Conservation (phyloP, 1,139 yeast species). For the Lizanozyma gosingica region DNA sequence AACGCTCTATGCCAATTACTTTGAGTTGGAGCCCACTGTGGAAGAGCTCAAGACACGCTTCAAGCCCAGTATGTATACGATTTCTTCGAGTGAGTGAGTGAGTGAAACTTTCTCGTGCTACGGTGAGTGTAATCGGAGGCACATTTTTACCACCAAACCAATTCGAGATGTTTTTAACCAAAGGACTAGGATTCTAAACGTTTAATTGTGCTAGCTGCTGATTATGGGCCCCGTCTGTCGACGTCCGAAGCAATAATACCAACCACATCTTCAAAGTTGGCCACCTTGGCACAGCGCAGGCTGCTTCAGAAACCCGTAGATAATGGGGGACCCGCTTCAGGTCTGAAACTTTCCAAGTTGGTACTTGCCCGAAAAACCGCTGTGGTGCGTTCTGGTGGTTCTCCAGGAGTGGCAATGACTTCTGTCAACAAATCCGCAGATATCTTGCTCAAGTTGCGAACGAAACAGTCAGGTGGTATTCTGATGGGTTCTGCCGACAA, state of each 20-base stretch:
- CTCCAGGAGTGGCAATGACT: too few relatives aligned
- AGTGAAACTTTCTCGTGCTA: too few relatives aligned
- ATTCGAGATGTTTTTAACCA: slow-evolving; percentile 13
- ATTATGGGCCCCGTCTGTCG: slow-evolving; percentile 6
- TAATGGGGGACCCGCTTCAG: too few relatives aligned
- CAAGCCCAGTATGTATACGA: slow-evolving; percentile 33
- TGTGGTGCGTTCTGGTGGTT: neutral
- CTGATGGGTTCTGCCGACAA: neutral
- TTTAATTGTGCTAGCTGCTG: slow-evolving; percentile 1
- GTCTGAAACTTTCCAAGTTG: too few relatives aligned
- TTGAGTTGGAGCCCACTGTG: slow-evolving; percentile 45
- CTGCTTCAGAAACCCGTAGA: slow-evolving; percentile 11
- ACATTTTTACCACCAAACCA: slow-evolving; percentile 9
- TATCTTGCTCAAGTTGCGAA: neutral
- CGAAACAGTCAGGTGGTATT: neutral
- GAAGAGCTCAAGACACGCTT: slow-evolving; percentile 41
- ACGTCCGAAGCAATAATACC: slow-evolving; percentile 4
- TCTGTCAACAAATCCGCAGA: neutral
- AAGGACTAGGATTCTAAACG: slow-evolving; percentile 5
- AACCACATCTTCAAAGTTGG: slow-evolving; percentile 26
- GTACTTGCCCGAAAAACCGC: too few relatives aligned
- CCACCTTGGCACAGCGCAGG: slow-evolving; percentile 40
- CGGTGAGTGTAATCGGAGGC: too few relatives aligned
- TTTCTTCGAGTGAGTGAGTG: too few relatives aligned
- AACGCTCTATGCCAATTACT: slow-evolving; percentile 52